phyloP scores from a whole-genome alignment of 495 filamentous ascomycete species.

The Podospora tetraspora region DNA sequence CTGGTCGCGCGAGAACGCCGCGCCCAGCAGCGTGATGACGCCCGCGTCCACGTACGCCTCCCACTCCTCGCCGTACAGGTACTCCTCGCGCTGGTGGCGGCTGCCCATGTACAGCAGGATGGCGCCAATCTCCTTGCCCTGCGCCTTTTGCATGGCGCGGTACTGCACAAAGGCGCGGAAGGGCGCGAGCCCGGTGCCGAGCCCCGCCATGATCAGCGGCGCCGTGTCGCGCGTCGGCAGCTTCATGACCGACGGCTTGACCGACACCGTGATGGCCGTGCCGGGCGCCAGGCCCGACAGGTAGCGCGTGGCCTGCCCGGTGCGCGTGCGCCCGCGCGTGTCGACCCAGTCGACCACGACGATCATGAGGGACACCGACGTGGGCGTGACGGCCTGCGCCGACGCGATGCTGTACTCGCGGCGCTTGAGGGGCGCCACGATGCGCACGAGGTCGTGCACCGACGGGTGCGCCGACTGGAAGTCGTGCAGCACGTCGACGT shows the following conservation, averaged over 20 bases:
- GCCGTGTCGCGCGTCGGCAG: constrained; percentile 77
- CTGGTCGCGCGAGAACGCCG: constrained; percentile 95
- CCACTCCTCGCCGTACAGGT: constrained; percentile 99
- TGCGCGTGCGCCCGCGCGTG: constrained; percentile 78
- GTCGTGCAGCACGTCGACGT: constrained; percentile 81
- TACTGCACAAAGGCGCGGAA: constrained; percentile 99
- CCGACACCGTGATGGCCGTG: constrained; percentile 74
- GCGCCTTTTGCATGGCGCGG: constrained; percentile 91
- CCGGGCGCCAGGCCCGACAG: constrained; percentile 69
- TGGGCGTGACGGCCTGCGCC: constrained; percentile 85
- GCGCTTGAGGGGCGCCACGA: constrained; percentile 88
- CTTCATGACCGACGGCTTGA: constrained; percentile 98
- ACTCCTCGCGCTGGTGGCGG: constrained; percentile 95
- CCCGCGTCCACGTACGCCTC: constrained; percentile 95
- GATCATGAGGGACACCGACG: constrained; percentile 85
- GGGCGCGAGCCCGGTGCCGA: constrained; percentile 94
- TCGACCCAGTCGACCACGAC: constrained; percentile 96
- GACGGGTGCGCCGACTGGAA: constrained; percentile 82
- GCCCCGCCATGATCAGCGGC: constrained; percentile 97
- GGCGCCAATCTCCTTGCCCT: constrained; percentile 88
- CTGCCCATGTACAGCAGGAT: constrained; percentile 96
- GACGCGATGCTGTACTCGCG: constrained; percentile 98
- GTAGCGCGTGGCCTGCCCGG: constrained; percentile 88
- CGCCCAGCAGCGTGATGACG: constrained; percentile 87
- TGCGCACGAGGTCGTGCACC: constrained; percentile 85